Evolutionary conservation across 306 rosid species (phyloP).

Genomic region (Rosa lucieae): DNA sequence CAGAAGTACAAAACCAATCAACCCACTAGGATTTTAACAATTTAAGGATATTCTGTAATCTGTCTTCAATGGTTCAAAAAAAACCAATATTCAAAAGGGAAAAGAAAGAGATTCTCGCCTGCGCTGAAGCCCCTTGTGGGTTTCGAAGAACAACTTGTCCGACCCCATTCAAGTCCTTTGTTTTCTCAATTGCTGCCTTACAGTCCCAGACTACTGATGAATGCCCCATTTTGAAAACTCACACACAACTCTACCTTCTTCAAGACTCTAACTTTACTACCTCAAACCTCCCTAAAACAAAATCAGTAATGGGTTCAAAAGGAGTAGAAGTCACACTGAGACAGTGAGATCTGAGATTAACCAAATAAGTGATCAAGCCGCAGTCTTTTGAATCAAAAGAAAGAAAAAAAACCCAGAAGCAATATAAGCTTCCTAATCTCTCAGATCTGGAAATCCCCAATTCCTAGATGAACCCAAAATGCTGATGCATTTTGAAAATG

Average conservation of each 20-base stretch:
- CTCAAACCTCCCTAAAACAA: slow-evolving; percentile 21
- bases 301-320: slow-evolving; percentile 22
- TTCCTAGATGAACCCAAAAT: slow-evolving; percentile 22
- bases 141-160: slow-evolving; percentile 68
- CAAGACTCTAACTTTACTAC: slow-evolving; percentile 17
- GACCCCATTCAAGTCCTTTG: slow-evolving; percentile 79
- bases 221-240: slow-evolving; percentile 59
- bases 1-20: not conserved
- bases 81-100: not conserved
- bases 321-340: slow-evolving; percentile 13
- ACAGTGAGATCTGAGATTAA: slow-evolving; percentile 1
- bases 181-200: slow-evolving; percentile 66
- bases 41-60: not conserved
- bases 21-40: slow-evolving; percentile 13
- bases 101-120: slow-evolving; percentile 51
- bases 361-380: slow-evolving; percentile 18
- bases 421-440: slow-evolving; percentile 29
- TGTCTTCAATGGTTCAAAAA: slow-evolving; percentile 17
- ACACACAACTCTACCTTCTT: slow-evolving; percentile 27
- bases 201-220: slow-evolving; percentile 80
- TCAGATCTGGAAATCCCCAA: slow-evolving; percentile 49
- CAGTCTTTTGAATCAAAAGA: slow-evolving; percentile 28
- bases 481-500: slow-evolving; percentile 19
- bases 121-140: slow-evolving; percentile 70
- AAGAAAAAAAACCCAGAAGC: slow-evolving; percentile 10